Conservation (phyloP, 306 rosid genomes). For the Cicer bijugum region DNA sequence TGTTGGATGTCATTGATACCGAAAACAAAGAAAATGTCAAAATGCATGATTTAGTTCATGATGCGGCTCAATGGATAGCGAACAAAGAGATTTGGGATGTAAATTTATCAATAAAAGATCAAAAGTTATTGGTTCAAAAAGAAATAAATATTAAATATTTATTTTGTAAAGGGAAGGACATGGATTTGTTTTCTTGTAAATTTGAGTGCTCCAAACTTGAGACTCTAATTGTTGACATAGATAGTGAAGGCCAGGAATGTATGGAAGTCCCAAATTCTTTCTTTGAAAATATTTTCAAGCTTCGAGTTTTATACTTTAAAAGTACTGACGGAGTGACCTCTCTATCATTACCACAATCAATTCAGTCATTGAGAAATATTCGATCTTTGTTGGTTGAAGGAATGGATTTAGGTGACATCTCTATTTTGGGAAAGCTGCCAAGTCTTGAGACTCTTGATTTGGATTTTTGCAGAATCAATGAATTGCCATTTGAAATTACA, state of each 20-base stretch:
- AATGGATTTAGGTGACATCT: neutral
- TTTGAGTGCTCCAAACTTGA: conserved; percentile 10
- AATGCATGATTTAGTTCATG: neutral
- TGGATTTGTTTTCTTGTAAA: neutral
- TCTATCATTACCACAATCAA: neutral
- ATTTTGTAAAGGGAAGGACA: neutral
- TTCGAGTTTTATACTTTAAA: neutral
- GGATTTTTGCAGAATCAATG: accelerated
- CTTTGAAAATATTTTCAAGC: neutral
- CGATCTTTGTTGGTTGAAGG: neutral
- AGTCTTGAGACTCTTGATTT: conserved; percentile 32
- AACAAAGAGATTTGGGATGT: neutral
- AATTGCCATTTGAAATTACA: neutral
- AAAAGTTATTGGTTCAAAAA: neutral
- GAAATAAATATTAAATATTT: neutral
- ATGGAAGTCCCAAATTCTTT: neutral
- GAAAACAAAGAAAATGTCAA: neutral
- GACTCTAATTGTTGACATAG: neutral
- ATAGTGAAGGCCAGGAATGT: accelerated
- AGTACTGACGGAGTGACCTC: no score
- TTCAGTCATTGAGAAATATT: neutral
- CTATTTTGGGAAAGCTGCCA: neutral
- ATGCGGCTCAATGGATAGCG: neutral
- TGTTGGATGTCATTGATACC: accelerated
- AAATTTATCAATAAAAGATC: neutral